A percentile compares a stretch with the other conserved stretches of the same genome.
phyloP scores from a whole-genome alignment of 306 rosid genomes.

The Rosa chinensis region DNA sequence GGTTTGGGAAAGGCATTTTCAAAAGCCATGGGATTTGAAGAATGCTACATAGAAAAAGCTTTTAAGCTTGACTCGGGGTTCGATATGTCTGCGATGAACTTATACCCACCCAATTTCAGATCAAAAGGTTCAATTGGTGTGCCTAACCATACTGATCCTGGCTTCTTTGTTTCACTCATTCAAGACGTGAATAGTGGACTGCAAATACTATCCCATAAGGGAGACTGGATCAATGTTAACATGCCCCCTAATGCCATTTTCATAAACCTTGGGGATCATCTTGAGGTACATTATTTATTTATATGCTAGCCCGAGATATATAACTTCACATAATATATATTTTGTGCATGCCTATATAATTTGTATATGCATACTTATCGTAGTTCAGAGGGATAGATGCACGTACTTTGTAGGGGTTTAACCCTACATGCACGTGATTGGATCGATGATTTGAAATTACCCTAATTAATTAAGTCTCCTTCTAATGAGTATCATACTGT shows the following conservation, averaged over 20 bases:
- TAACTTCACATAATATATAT: no score
- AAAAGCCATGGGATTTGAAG: slow-evolving; percentile 46
- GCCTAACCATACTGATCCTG: slow-evolving; percentile 55
- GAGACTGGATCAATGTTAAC: slow-evolving; percentile 43
- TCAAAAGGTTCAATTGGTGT: slow-evolving; percentile 39
- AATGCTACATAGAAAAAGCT: slow-evolving; percentile 48
- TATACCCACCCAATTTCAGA: slow-evolving; percentile 43
- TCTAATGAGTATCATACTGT: no score
- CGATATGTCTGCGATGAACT: slow-evolving; percentile 51
- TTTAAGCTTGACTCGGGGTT: slow-evolving; percentile 44
- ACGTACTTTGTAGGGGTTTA: no score
- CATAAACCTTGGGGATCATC: slow-evolving; percentile 56
- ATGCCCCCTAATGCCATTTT: slow-evolving; percentile 55
- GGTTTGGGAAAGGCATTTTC: slow-evolving; percentile 49
- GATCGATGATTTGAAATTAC: no score
- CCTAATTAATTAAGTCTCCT: no score
- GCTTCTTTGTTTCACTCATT: slow-evolving; percentile 44
- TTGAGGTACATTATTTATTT: slow-evolving; percentile 37
- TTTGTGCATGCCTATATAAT: no score
- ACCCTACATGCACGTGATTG: no score
- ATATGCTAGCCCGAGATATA: not conserved
- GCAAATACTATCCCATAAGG: slow-evolving; percentile 45
- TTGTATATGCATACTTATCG: no score
- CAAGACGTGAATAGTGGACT: slow-evolving; percentile 64
- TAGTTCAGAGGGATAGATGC: not conserved